phyloP scores from a whole-genome alignment of 306 rosid species.

The Lotus japonicus region DNA sequence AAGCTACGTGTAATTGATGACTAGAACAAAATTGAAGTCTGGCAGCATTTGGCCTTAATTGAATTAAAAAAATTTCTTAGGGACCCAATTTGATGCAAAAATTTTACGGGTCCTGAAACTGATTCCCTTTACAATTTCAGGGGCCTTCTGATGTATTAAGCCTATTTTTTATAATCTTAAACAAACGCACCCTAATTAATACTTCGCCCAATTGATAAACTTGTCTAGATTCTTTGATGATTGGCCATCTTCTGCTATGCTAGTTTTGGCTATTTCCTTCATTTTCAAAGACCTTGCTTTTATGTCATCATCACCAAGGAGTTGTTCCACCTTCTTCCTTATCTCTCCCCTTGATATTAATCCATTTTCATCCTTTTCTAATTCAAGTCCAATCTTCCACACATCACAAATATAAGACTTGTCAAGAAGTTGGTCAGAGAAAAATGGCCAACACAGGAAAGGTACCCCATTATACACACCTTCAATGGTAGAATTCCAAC shows the following conservation, averaged over 20 bases:
- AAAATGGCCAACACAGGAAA: conserved; percentile 36
- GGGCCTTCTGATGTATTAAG: no score
- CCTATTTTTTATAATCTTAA: no score
- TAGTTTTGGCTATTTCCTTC: neutral
- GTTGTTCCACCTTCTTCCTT: conserved; percentile 30
- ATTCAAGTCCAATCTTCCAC: conserved; percentile 31
- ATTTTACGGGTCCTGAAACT: no score
- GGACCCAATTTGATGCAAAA: no score
- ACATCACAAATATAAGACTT: conserved; percentile 24
- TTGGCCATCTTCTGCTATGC: neutral
- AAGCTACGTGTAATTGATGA: no score
- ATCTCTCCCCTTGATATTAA: conserved; percentile 24
- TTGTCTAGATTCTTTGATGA: conserved; percentile 11
- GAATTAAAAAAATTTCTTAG: no score
- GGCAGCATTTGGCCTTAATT: no score
- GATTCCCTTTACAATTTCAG: no score
- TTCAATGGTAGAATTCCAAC: conserved; percentile 46
- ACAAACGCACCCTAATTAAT: neutral
- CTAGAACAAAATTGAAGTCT: no score
- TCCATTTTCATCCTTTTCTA: conserved; percentile 35
- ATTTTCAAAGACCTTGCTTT: conserved; percentile 20
- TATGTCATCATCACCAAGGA: conserved; percentile 25
- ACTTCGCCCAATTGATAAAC: conserved; percentile 21
- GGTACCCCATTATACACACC: conserved; percentile 19
- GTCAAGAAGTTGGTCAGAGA: conserved; percentile 13